Evolutionary conservation across 2,329 filamentous ascomycete genomes (phyloP), one percentile per base, ranked within the genome.

Genomic region (Calonectria honghensis): DNA sequence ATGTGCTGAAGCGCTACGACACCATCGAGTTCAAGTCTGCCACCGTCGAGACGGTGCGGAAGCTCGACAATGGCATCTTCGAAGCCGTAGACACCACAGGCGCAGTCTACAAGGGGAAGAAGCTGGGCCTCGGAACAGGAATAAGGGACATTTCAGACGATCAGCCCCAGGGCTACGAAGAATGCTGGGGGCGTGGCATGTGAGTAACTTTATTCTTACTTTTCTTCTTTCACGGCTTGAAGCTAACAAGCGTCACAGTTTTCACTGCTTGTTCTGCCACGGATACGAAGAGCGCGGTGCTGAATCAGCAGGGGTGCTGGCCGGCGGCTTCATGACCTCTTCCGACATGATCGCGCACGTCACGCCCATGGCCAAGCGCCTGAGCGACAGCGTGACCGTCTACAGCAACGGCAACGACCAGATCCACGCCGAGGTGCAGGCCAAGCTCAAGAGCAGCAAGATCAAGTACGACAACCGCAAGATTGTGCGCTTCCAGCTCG

Each of bases 231-330:
- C 24, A 50, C 35, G 29, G 7, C 27, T 37, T 35, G 20, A 48
- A 48, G 65, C 71, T 77, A 32, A 79, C 32, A 29, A 14, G 1
- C 27, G 3, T 29, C 0, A 31, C 52, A 88, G 87, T 57, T 92
- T 90, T 76, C 90, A 92, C 77, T 93, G 90, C 76, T 85, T 92
- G 1, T 91, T 89, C 77, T 93, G 90, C 81, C 87, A 92, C 75
- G 91, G 91, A 6, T 92, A 87, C 79, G 91, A 93, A 75, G 89
- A 92, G 66, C 85, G 88, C 18, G 89, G 88, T 2, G 80, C 82
- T 3, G 78, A 83, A 0, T 87, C 87, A 0, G 86, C 85, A 0
- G 89, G 89, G 0, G 79, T 91, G 5, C 84, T 92, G 3, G 88
- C 86, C 1, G 83, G 84, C 14, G 87, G 84, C 1, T 76, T 83